A percentile compares a stretch with the other conserved stretches of the same genome.
Evolutionary conservation across 805 yeast genomes (phyloP).

Genomic region (Vanderwaltozyma verrucispora): DNA sequence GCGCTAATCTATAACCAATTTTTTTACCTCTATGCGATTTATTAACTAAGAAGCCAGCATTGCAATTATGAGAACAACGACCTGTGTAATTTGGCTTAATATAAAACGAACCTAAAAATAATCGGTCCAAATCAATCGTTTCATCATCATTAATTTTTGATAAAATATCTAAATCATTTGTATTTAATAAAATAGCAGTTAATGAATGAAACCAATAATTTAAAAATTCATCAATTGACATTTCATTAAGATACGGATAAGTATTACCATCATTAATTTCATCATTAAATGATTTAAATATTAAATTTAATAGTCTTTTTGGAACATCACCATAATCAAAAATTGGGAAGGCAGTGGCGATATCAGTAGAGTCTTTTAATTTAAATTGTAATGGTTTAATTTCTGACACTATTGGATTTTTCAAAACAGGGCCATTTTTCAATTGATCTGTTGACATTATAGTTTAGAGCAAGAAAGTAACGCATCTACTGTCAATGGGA

Average conservation of each 20-base stretch:
- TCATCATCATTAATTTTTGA: conserved; percentile 19
- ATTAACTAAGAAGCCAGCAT: conserved; percentile 76
- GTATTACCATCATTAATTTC: conserved; percentile 68
- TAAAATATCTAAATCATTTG: conserved; percentile 18
- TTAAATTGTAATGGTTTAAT: conserved; percentile 32
- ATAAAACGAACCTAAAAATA: conserved; percentile 63
- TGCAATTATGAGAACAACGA: conserved; percentile 77
- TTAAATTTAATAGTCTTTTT: conserved; percentile 32
- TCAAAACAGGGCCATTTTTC: too few relatives aligned
- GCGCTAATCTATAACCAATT: conserved; percentile 62
- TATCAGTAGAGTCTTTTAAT: conserved; percentile 34
- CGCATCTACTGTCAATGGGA: too few relatives aligned
- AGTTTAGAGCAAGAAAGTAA: too few relatives aligned
- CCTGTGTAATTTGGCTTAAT: conserved; percentile 83
- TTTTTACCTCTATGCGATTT: conserved; percentile 50
- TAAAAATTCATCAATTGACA: conserved; percentile 41
- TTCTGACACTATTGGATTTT: conserved; percentile 20
- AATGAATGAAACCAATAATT: conserved; percentile 60
- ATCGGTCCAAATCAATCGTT: conserved; percentile 34
- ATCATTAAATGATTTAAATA: conserved; percentile 45
- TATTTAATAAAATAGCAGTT: conserved; percentile 49
- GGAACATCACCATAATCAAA: conserved; percentile 43
- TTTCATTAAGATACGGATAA: conserved; percentile 46
- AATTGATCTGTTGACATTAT: conserved; percentile 7
- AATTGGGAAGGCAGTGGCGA: conserved; percentile 55